Evolutionary conservation across 371 early-diverging fungal species (phyloP), one percentile per base, ranked within the genome.

Genomic region (Blakeslea trispora): DNA sequence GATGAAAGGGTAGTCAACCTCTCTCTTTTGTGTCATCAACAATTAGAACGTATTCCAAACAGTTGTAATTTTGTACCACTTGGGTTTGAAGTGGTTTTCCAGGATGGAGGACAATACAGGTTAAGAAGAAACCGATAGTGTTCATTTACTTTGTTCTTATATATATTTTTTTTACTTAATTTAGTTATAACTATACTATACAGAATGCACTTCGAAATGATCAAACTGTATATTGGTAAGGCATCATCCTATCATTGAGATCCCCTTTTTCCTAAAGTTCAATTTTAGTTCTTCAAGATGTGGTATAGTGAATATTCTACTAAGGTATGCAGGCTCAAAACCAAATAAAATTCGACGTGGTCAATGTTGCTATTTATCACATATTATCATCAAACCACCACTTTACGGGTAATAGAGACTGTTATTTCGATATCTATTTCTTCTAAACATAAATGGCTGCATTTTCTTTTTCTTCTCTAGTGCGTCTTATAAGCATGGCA

Each of bases 61-160:
- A 60, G 43, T 49, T 43, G 13, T 10, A 60, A 44, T 28, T 53
- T 35, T 60, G 46, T 54, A 18, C 35, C 52, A 19, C 39, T 63
- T 17, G 14, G 37, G 5, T 63, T 63, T 56, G 53, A 41, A 14
- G 24, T 56, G 5, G 28, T 56, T 2, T 48, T 23, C 7, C 52
- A 50, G 2, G 63, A 63, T 48, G 56, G 63, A 15, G 63, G 63
- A 19, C 45, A 45, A 49, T 57, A 53, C 23, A 56, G 55, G 55
- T 35, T 46, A 39, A 39, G 28, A 8, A 24, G 17, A 46, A 7
- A 28, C 1, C 13, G 8, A 14, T 4, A n/a, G n/a, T n/a, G n/a
- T n/a, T n/a, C n/a, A n/a, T n/a, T n/a, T n/a, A n/a, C n/a, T n/a
- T n/a, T 6, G 0, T n/a, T 18, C 10, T 8, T 11, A 18, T n/a